Conservation (phyloP, 164 flowering plant genomes). For the Stephania japonica region DNA sequence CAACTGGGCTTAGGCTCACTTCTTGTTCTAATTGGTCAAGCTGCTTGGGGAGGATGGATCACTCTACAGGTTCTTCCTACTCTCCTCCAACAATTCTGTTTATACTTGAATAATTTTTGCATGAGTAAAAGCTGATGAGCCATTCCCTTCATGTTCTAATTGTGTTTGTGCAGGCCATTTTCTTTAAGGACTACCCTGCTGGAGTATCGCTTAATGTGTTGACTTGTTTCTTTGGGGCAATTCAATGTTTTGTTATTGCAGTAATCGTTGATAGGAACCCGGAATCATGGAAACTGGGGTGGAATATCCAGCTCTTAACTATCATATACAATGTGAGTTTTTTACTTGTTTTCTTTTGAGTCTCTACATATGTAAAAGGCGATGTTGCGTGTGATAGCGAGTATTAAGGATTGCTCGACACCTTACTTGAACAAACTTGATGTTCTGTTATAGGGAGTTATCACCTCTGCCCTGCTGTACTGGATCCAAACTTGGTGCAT, state of each 20-base stretch:
- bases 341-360: too few species aligned
- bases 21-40: slow-evolving; percentile 21
- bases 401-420: too few species aligned
- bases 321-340: slow-evolving; percentile 32
- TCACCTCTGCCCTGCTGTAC: slow-evolving; percentile 11
- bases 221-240: slow-evolving; percentile 34
- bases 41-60: slow-evolving; percentile 34
- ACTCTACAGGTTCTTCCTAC: slow-evolving; percentile 39
- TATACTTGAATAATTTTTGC: not conserved
- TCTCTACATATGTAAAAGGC: too few species aligned
- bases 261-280: slow-evolving; percentile 24
- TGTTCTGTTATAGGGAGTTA: too few species aligned
- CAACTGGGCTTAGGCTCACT: slow-evolving; percentile 40
- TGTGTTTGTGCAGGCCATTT: slow-evolving; percentile 18
- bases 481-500: slow-evolving; percentile 40
- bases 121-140: too few species aligned
- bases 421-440: too few species aligned
- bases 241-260: slow-evolving; percentile 35
- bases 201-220: slow-evolving; percentile 28
- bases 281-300: slow-evolving; percentile 31
- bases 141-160: too few species aligned
- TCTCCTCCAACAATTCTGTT: not conserved
- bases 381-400: too few species aligned
- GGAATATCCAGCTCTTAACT: slow-evolving; percentile 37
- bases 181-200: slow-evolving; percentile 38